Percentiles rank a stretch among this genome's conserved stretches.
Evolutionary conservation across 805 yeast genomes (phyloP).

Genomic region (Monosporozyma aerobia): DNA sequence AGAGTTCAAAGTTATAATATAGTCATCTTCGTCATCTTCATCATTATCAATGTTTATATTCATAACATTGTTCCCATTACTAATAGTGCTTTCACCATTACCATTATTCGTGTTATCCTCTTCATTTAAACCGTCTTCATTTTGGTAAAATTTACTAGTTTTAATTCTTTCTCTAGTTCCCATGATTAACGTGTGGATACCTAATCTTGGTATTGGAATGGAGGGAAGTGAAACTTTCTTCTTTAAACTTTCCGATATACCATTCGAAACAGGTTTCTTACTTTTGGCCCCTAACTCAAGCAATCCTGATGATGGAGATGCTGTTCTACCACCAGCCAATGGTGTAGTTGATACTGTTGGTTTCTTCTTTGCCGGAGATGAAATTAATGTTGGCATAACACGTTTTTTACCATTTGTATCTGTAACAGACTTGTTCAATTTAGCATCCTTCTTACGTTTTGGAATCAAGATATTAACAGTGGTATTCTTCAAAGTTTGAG

Average conservation of each 20-base stretch:
- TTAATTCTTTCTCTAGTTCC: slow-evolving; percentile 38
- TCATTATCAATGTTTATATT: slow-evolving; percentile 8
- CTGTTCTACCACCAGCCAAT: not conserved
- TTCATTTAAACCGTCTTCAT: slow-evolving; percentile 6
- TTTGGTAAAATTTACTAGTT: slow-evolving; percentile 19
- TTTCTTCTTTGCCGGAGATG: slow-evolving; percentile 18
- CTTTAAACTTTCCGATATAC: slow-evolving; percentile 8
- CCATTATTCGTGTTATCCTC: slow-evolving; percentile 9
- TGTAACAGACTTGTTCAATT: slow-evolving; percentile 43
- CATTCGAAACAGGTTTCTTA: not conserved
- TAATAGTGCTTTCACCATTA: slow-evolving; percentile 11
- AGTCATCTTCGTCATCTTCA: slow-evolving; percentile 18
- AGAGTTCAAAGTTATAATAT: slow-evolving; percentile 24
- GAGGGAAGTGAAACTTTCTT: slow-evolving; percentile 36
- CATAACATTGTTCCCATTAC: slow-evolving; percentile 11
- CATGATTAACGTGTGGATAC: slow-evolving; percentile 55
- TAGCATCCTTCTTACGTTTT: slow-evolving; percentile 22
- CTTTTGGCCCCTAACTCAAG: not conserved
- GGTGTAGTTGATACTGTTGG: not conserved
- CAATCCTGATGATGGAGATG: not conserved
- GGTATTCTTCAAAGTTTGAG: not conserved
- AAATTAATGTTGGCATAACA: slow-evolving; percentile 60
- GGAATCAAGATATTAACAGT: slow-evolving; percentile 20
- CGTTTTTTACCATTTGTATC: slow-evolving; percentile 71
- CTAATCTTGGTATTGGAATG: slow-evolving; percentile 50